Base-by-base conservation (phyloP, 768 basidiomycete genomes). In the Auricularia heimuer region DNA sequence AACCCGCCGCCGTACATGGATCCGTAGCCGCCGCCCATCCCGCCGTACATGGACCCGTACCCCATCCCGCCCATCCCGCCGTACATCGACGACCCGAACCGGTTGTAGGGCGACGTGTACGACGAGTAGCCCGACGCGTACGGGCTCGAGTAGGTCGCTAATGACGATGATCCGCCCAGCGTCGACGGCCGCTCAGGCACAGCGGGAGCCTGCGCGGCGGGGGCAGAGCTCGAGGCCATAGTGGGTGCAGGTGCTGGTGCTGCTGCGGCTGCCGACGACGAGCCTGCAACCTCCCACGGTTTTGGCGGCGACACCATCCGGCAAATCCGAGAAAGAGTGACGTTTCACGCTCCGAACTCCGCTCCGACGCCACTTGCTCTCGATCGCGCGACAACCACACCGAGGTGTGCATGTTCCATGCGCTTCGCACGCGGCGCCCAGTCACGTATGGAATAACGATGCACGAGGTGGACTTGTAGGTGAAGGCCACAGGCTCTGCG, bases 261-360 rank as follows among this genome's bases (percentile, higher is more conserved):
- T 12, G 77, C 44, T 35, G 66, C 39, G 12, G 66, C 54, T 45
- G 65, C 70, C 35, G 78, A 75, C 45, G 74, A 70, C 58, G 77
- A 76, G 7, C 83, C 82, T 54, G 76, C 77, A 63, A 85, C 83
- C 74, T 94, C 92, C 92, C 92, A 94, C 69, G 92, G 92, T 74
- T 93, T 94, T 73, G 91, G 92, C 61, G 92, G 92, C 24, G 91
- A 90, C 44, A 82, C 85, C 90, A 92, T 92, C 39, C 39, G 39
- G 51, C 73, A 69, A 7, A 75, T 70, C 24, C 37, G 54, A 56
- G 65, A 54, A 65, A 65, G 62, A 51, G 47, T 51, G 47, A 18
- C 47, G 21, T 18, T 51, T 51, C 18, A 51, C 4, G 47, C 47
- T 51, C 47, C 47, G 47, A 29, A 42, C 39, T 42, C 39, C 39